Conservation (phyloP, 768 basidiomycete species). For the Wakefieldia striispora region DNA sequence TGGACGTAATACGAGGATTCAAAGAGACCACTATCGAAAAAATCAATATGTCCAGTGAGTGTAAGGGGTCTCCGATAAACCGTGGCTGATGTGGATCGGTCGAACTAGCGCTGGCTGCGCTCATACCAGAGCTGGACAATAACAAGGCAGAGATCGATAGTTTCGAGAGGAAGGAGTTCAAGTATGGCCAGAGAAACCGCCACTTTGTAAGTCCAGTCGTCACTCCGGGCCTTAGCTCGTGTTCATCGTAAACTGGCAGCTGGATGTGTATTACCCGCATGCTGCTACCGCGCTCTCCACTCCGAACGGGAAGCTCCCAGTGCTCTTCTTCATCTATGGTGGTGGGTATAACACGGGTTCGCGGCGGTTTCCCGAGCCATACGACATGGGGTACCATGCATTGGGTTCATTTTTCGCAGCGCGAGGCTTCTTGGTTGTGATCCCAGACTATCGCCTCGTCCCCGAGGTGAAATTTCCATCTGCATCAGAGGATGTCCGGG, state of each 20-base stretch:
- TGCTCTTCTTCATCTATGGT: constrained; percentile 66
- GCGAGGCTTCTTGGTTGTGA: constrained; percentile 57
- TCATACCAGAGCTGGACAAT: constrained; percentile 49
- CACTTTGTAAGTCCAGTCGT: constrained; percentile 29
- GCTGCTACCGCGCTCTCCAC: constrained; percentile 23
- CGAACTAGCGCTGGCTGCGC: constrained; percentile 44
- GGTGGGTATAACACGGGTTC: constrained; percentile 58
- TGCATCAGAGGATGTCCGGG: constrained; percentile 54
- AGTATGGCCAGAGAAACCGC: constrained; percentile 48
- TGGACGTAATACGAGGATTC: constrained; percentile 37
- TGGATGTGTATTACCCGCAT: constrained; percentile 66
- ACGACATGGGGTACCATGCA: constrained; percentile 52
- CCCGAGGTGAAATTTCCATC: constrained; percentile 57
- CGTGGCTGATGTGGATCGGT: constrained; percentile 1
- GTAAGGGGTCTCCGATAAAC: neutral
- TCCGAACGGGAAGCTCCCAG: constrained; percentile 35
- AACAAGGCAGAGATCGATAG: constrained; percentile 45
- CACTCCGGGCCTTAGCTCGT: neutral
- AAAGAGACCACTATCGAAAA: constrained; percentile 30
- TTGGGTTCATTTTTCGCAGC: constrained; percentile 62
- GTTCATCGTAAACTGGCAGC: constrained; percentile 33
- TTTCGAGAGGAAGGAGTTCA: constrained; percentile 52
- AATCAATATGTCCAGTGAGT: constrained; percentile 37
- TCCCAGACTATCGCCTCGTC: constrained; percentile 67
- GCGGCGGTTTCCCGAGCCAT: constrained; percentile 45